phyloP scores from a whole-genome alignment of 345 rosid species.

The Eucalyptus marginata region DNA sequence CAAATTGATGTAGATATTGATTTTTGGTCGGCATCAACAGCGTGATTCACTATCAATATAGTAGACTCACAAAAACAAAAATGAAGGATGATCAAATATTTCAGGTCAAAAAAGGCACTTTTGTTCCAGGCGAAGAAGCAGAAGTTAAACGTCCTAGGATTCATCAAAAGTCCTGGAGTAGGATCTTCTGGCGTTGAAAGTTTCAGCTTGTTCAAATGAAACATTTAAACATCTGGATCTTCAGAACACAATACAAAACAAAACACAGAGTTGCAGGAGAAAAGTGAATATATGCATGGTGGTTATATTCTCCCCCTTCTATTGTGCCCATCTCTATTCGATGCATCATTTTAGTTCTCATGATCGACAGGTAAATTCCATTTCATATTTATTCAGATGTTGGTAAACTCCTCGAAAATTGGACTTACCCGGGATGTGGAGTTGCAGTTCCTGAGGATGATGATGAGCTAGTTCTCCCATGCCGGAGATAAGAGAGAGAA shows the following conservation, averaged over 20 bases:
- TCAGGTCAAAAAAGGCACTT: neutral
- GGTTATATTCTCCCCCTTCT: neutral
- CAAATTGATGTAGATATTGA: neutral
- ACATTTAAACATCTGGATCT: neutral
- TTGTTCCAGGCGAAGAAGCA: neutral
- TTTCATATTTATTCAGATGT: neutral
- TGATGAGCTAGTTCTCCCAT: neutral
- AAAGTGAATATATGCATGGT: neutral
- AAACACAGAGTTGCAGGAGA: neutral
- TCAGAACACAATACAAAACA: neutral
- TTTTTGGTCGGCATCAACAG: neutral
- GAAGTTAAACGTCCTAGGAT: neutral
- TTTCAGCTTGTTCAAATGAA: neutral
- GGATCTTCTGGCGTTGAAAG: neutral
- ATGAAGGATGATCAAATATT: neutral
- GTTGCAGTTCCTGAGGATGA: neutral
- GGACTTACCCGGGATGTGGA: neutral
- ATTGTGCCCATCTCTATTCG: neutral
- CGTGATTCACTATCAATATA: neutral
- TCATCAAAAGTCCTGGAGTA: neutral
- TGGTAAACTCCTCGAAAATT: neutral
- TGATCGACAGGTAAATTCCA: neutral
- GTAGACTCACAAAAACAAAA: neutral
- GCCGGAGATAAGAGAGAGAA: neutral
- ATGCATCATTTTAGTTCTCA: neutral